These are phyloP conservation scores for Martensiomyces pterosporus DNA, from an alignment of 192 early-diverging fungal species.

Conservation along the genomic window DNA sequence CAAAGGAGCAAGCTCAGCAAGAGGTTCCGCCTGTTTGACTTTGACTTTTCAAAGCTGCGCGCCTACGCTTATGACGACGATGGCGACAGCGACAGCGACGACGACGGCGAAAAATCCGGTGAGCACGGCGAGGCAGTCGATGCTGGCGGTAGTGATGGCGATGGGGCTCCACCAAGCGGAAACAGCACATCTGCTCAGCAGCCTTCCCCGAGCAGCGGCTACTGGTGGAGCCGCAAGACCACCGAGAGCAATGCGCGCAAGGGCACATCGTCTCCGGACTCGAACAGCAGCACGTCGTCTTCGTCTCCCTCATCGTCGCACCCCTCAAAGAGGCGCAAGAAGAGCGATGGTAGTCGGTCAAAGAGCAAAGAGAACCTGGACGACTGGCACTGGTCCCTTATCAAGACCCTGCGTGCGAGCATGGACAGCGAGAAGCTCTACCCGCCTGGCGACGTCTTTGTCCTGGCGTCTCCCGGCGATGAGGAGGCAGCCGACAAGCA, in stretches of 20 bases:
- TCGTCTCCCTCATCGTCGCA: not conserved
- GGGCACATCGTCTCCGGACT: not conserved
- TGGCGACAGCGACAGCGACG: constrained; percentile 1
- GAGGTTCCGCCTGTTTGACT: constrained; percentile 35
- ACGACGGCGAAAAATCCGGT: not conserved
- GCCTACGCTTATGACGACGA: constrained; percentile 15
- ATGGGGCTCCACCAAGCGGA: not conserved
- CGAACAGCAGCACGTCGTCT: not conserved
- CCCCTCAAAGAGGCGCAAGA: not conserved
- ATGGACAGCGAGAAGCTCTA: constrained; percentile 85
- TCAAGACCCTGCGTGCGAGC: constrained; percentile 76
- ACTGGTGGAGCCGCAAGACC: constrained; percentile 13
- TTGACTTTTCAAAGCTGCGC: constrained; percentile 41
- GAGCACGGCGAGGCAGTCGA: not conserved
- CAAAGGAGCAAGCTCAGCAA: constrained; percentile 30
- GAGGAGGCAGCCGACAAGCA: constrained; percentile 36
- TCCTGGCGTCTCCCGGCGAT: constrained; percentile 45
- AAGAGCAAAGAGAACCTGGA: constrained; percentile 34
- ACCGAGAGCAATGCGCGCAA: not conserved
- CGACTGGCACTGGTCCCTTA: constrained; percentile 79
- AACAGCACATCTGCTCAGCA: not conserved
- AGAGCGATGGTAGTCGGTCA: not conserved
- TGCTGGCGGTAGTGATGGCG: not conserved
- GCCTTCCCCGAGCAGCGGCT: too few relatives aligned
- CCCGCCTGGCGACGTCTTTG: constrained; percentile 70